Evolutionary conservation across 768 basidiomycete genomes (phyloP), one percentile per base, ranked within the genome.

Genomic region (Boletus rubescentipes): DNA sequence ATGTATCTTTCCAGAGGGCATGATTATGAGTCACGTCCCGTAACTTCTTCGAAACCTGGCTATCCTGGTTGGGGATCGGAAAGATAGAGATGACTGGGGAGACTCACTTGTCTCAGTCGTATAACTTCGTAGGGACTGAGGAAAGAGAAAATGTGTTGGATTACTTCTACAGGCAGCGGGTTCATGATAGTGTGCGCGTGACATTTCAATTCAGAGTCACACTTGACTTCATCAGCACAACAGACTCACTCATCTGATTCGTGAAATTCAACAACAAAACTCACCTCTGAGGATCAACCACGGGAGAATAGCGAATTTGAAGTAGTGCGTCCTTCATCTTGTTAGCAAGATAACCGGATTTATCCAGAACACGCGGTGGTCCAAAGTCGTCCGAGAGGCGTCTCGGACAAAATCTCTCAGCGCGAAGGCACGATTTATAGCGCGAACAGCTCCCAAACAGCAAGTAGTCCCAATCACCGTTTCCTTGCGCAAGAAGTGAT

Each of bases 401-500:
- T 68, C 44, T 57, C 62, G 6, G 65, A 67, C 11, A 39, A 49
- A n/a, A 35, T n/a, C 23, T 44, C 65, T 26, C 60, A 54, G 37
- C 49, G 35, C 9, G 57, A 60, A 10, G 40, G 26, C 12, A 37
- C 15, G 29, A 46, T 32, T 21, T 45, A 57, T 42, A 52, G 51
- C 32, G 9, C 50, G 23, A 58, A 20, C 14, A 35, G 52, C 16
- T 54, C 58, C 20, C 54, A 49, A n/a, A 30, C 54, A 16, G 6
- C 58, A 15, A 57, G 50, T n/a, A n/a, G n/a, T n/a, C n/a, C n/a
- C n/a, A n/a, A n/a, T n/a, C 56, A 29, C 65, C n/a, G 53, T 65
- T 46, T 70, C 54, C 20, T 10, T 39, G 5, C 63, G 58, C 37
- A 67, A 70, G 51, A 73, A 60, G 59, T 71, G 76, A 53, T 66